Base-by-base conservation (phyloP, 208 protist species). In the Polymyxa betae region DNA sequence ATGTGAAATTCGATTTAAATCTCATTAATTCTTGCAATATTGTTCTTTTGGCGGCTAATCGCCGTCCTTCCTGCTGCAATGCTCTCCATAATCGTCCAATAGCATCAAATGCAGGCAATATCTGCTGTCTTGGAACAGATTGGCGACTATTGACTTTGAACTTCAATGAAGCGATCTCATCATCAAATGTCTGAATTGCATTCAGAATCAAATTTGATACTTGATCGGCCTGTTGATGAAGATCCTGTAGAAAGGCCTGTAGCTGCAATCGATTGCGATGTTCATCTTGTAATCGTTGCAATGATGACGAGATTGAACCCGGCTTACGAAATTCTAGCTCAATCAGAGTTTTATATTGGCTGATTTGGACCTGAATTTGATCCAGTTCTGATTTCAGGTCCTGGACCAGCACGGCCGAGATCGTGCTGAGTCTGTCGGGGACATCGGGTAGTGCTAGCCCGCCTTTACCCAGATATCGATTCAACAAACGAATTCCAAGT, bases 401-500 rank as follows among this genome's bases (percentile, higher is more conserved):
- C 32, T n/a, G 29, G 0, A 41, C 12, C 41, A 91, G 87, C 20
- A 64, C 78, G 32, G 40, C 38, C 38, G 46, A 60, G 40, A 40
- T n/a, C 1, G 64, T 77, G 0, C 60, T 16, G 45, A 91, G 60
- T 38, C 66, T 52, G 32, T 91, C 88, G 41, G 90, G 90, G 16
- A 91, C 35, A 54, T 88, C 72, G 41, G 90, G 49, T 0, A 91
- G 35, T 43, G 87, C 52, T 20, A 49, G 40, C 10, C 90, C 90
- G 35, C 72, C 72, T 35, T 82, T 82, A 5, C 72, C 72, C 72
- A 82, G 72, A 87, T 89, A 91, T 35, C 78, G 64, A 35, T 91
- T 87, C 24, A 91, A 91, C 64, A 91, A 49, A 24, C 90, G 66
- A 91, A 91, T 88, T 43, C 90, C 90, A 5, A 91, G 72, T 46